These are phyloP conservation scores for Yamadazyma takamatsuzukensis DNA, from an alignment of 805 yeast species.

Conservation along the genomic window DNA sequence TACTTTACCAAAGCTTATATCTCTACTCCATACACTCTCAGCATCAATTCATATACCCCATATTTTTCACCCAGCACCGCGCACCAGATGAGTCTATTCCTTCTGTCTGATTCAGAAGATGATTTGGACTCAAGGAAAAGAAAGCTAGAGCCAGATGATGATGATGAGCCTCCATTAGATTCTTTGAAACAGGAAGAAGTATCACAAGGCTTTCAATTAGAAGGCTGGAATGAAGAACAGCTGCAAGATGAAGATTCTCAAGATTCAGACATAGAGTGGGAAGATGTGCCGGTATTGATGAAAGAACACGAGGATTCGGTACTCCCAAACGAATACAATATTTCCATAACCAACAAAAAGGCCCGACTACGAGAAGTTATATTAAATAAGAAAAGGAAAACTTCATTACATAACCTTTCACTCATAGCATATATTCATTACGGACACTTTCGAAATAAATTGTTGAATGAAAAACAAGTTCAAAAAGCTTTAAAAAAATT, in stretches of 20 bases:
- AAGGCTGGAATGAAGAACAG: not conserved
- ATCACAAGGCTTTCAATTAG: not conserved
- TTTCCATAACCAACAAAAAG: not conserved
- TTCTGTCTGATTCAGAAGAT: slow-evolving; percentile 1
- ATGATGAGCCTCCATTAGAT: not conserved
- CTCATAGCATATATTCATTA: slow-evolving; percentile 21
- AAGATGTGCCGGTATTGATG: slow-evolving; percentile 6
- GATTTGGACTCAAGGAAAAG: not conserved
- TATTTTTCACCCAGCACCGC: no score
- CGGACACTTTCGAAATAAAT: slow-evolving; percentile 18
- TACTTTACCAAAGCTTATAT: no score
- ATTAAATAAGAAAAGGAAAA: slow-evolving; percentile 6
- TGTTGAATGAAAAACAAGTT: slow-evolving; percentile 17
- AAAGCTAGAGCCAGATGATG: not conserved
- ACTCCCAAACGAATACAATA: not conserved
- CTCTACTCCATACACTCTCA: no score
- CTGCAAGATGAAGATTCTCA: not conserved
- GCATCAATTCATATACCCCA: no score
- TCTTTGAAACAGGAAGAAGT: not conserved
- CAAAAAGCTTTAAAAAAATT: slow-evolving; percentile 20
- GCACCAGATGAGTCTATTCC: no score
- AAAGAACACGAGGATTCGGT: slow-evolving; percentile 1
- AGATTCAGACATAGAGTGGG: slow-evolving; percentile 5
- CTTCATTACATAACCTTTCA: slow-evolving; percentile 18
- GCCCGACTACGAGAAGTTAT: slow-evolving; percentile 2